Conservation (phyloP, 768 basidiomycete species). For the Sporobolomyces pararoseus region DNA sequence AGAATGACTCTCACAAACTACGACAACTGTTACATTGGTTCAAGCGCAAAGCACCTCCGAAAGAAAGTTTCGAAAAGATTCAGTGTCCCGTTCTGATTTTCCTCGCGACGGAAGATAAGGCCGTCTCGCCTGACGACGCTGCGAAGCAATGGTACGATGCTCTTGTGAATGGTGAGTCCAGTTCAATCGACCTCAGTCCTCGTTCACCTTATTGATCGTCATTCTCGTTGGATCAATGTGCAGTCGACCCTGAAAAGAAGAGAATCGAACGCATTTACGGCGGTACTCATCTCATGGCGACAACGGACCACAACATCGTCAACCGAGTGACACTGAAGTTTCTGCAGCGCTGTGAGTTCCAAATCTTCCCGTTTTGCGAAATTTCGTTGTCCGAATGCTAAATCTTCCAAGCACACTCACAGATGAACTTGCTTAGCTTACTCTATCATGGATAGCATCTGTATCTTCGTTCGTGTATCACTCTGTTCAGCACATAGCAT, state of each 20-base stretch:
- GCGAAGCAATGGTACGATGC: conserved; percentile 22
- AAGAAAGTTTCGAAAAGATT: conserved; percentile 16
- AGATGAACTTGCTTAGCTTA: background rate
- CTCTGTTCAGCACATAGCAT: no score
- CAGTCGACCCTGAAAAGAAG: conserved; percentile 10
- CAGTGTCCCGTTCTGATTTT: conserved; percentile 14
- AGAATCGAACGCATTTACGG: conserved; percentile 16
- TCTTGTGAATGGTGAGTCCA: conserved; percentile 12
- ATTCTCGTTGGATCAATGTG: background rate
- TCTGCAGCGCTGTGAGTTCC: conserved; percentile 16
- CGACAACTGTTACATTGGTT: conserved; percentile 24
- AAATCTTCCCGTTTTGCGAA: background rate
- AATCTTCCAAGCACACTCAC: background rate
- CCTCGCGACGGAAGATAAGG: conserved; percentile 14
- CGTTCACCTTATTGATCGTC: background rate
- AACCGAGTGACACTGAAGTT: conserved; percentile 22
- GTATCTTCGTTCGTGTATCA: no score
- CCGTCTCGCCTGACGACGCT: conserved; percentile 9
- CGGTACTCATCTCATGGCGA: conserved; percentile 16
- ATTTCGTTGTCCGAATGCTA: background rate
- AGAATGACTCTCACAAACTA: background rate
- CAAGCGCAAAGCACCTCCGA: conserved; percentile 1
- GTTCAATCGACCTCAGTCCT: no score
- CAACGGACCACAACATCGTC: conserved; percentile 19
- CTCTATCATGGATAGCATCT: no score